These are phyloP conservation scores for Thelonectria rubi DNA, from an alignment of 2,329 filamentous ascomycete species.

Conservation along the genomic window DNA sequence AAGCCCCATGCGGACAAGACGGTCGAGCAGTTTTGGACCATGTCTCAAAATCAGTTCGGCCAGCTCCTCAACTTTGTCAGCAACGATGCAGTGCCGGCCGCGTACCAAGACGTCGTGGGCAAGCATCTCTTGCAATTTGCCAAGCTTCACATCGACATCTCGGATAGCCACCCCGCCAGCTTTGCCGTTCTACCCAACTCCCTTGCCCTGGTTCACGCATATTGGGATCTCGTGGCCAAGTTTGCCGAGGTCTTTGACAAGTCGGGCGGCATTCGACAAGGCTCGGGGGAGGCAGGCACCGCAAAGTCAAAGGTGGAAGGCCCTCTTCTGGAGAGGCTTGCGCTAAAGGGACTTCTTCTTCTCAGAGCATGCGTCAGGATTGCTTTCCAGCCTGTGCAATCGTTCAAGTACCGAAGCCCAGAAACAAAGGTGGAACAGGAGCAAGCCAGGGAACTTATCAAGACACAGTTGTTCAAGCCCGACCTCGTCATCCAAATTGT, in stretches of 20 bases:
- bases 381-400: conserved; percentile 80
- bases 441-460: conserved; percentile 74
- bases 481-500: conserved; percentile 83
- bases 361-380: conserved; percentile 86
- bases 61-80: conserved; percentile 73
- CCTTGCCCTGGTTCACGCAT: conserved; percentile 78
- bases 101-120: conserved; percentile 71
- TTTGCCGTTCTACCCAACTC: conserved; percentile 86
- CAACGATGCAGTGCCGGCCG: conserved; percentile 60
- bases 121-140: conserved; percentile 90
- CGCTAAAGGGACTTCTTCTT: conserved; percentile 83
- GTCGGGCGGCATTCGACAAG: conserved; percentile 64
- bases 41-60: conserved; percentile 81
- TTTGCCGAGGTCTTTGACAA: conserved; percentile 79
- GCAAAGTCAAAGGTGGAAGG: conserved; percentile 64
- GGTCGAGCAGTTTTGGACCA: conserved; percentile 81
- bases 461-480: conserved; percentile 76
- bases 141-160: conserved; percentile 91
- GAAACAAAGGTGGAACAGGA: conserved; percentile 81
- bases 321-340: conserved; percentile 78
- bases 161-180: conserved; percentile 78
- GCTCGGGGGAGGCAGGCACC: conserved; percentile 47
- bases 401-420: conserved; percentile 82
- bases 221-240: conserved; percentile 83
- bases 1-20: conserved; percentile 81